Evolutionary conservation across 495 filamentous ascomycete genomes (phyloP).

Genomic region (Chaetomium fimeti): DNA sequence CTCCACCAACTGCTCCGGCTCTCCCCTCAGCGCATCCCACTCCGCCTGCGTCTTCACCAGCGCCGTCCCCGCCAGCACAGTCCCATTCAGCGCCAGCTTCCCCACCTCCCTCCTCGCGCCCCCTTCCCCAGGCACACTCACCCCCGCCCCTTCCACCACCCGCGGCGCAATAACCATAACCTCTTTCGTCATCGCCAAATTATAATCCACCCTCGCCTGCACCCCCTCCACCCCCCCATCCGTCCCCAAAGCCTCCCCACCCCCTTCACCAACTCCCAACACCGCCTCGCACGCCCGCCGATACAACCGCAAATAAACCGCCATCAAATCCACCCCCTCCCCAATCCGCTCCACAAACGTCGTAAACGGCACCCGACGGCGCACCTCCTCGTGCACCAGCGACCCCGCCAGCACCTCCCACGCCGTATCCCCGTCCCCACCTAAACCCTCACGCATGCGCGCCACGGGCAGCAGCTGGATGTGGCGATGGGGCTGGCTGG

Average conservation of each 20-base stretch:
- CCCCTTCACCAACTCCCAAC: slow-evolving; percentile 11
- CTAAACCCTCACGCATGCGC: slow-evolving; percentile 58
- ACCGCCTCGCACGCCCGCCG: slow-evolving; percentile 45
- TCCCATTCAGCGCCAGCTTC: slow-evolving; percentile 69
- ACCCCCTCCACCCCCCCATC: slow-evolving; percentile 40
- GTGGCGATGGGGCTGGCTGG: slow-evolving; percentile 77
- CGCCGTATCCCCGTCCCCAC: slow-evolving; percentile 19
- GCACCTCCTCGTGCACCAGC: slow-evolving; percentile 37
- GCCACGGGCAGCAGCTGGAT: slow-evolving; percentile 73
- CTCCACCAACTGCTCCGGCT: slow-evolving; percentile 51
- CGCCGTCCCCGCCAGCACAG: slow-evolving; percentile 73
- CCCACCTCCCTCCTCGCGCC: slow-evolving; percentile 51
- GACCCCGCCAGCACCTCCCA: slow-evolving; percentile 58
- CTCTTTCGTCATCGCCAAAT: slow-evolving; percentile 68
- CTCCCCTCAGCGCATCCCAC: slow-evolving; percentile 60
- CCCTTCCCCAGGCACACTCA: not conserved
- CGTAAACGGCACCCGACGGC: slow-evolving; percentile 28
- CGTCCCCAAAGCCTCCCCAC: slow-evolving; percentile 10
- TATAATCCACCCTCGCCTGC: slow-evolving; percentile 68
- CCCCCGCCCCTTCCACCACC: slow-evolving; percentile 42
- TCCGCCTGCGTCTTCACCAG: slow-evolving; percentile 73
- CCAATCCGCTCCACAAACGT: slow-evolving; percentile 27
- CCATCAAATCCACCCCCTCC: slow-evolving; percentile 30
- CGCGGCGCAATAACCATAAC: slow-evolving; percentile 71
- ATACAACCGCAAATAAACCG: slow-evolving; percentile 52